phyloP scores from a whole-genome alignment of 2,329 filamentous ascomycete genomes.

The Coniella vitis region DNA sequence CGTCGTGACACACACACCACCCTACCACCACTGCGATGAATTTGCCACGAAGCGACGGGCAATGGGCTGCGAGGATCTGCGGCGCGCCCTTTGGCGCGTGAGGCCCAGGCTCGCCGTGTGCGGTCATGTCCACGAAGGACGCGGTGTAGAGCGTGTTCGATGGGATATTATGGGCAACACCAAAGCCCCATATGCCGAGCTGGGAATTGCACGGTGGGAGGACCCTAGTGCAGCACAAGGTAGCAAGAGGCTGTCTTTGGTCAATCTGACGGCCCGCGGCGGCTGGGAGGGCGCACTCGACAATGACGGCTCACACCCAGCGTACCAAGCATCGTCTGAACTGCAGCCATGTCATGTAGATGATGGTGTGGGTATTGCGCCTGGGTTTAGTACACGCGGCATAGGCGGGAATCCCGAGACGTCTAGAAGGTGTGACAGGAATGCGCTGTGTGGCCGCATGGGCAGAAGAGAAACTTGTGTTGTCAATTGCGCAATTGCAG shows the following conservation, averaged over 20 bases:
- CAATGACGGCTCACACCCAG: constrained; percentile 35
- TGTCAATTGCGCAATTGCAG: constrained; percentile 72
- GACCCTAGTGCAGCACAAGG: constrained; percentile 47
- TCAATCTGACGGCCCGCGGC: constrained; percentile 50
- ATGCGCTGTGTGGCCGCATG: constrained; percentile 33
- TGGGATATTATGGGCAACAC: constrained; percentile 47
- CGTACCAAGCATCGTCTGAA: background rate
- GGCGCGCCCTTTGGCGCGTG: constrained; percentile 50
- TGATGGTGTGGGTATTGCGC: constrained; percentile 14
- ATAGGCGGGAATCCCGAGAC: constrained; percentile 33
- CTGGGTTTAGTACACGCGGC: constrained; percentile 27
- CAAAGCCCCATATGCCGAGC: constrained; percentile 36
- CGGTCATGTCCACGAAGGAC: constrained; percentile 64
- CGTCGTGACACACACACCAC: constrained; percentile 65
- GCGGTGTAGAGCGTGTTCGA: constrained; percentile 55
- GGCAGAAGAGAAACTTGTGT: constrained; percentile 64
- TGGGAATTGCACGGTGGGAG: constrained; percentile 41
- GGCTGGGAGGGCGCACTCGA: constrained; percentile 31
- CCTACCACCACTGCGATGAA: constrained; percentile 52
- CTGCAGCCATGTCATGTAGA: background rate
- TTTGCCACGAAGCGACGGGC: constrained; percentile 27
- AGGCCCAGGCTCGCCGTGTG: constrained; percentile 60
- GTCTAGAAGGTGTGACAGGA: constrained; percentile 34
- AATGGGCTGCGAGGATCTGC: constrained; percentile 55
- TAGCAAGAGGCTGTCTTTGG: constrained; percentile 56